These are phyloP conservation scores for Stereocaulon alpinum DNA, from an alignment of 495 filamentous ascomycete genomes.

Conservation along the genomic window DNA sequence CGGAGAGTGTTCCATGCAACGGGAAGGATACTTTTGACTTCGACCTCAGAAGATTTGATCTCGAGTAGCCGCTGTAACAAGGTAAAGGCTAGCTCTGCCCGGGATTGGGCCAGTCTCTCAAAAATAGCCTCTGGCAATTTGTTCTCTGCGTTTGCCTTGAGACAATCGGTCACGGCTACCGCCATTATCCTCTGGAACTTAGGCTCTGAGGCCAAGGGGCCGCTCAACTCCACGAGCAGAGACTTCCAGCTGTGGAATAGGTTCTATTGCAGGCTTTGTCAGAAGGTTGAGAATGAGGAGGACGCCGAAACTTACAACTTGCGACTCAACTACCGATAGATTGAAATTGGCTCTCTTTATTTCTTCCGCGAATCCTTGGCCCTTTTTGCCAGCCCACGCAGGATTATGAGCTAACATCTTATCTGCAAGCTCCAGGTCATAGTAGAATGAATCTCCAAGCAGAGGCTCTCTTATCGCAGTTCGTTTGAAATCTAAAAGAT, in stretches of 20 bases:
- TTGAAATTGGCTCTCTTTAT: slow-evolving; percentile 81
- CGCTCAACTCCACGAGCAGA: slow-evolving; percentile 73
- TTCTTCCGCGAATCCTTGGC: slow-evolving; percentile 65
- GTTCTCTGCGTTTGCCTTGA: slow-evolving; percentile 56
- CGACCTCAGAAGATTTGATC: slow-evolving; percentile 45
- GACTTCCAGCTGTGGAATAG: slow-evolving; percentile 85
- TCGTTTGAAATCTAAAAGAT: slow-evolving; percentile 63
- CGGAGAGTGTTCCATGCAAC: slow-evolving; percentile 60
- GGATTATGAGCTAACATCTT: slow-evolving; percentile 65
- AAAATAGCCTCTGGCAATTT: slow-evolving; percentile 64
- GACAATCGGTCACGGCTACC: slow-evolving; percentile 58
- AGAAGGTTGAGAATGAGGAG: slow-evolving; percentile 20
- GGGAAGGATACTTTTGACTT: slow-evolving; percentile 52
- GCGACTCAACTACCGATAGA: slow-evolving; percentile 79
- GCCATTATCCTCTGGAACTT: slow-evolving; percentile 58
- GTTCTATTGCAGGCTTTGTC: slow-evolving; percentile 33
- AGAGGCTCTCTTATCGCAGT: slow-evolving; percentile 50
- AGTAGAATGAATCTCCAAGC: slow-evolving; percentile 69
- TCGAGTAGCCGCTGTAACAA: slow-evolving; percentile 67
- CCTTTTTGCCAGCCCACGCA: slow-evolving; percentile 58
- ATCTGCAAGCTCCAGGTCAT: slow-evolving; percentile 62
- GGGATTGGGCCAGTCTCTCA: slow-evolving; percentile 53
- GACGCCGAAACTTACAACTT: slow-evolving; percentile 54
- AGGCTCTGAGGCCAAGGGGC: slow-evolving; percentile 49
- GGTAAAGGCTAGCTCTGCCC: slow-evolving; percentile 65